Base-by-base conservation (phyloP, 1,139 yeast genomes). In the Saccharomyces hybrid region DNA sequence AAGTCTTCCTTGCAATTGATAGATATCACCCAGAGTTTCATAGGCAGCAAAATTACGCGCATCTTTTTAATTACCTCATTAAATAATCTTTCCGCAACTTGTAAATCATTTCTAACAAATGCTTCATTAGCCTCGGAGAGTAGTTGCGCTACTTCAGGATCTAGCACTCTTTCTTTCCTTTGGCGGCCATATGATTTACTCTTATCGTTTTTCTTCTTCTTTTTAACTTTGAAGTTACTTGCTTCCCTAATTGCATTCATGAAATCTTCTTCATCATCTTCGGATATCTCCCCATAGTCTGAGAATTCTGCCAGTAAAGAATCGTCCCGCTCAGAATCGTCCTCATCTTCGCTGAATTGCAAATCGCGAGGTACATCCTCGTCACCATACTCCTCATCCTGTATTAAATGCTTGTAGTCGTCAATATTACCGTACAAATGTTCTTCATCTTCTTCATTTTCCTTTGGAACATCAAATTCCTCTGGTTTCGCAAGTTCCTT, bases 21-120 rank as follows among this genome's bases (percentile, higher is more conserved):
- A 86, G 48, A 93, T 88, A 62, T 87, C 95, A 49, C 96, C 97
- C 54, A 93, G 73, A 1, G 95, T 81, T 63, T 85, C 87, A 70
- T 88, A 91, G 0, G 98, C 97, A 55, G 84, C 80, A 69, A 83
- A 85, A 61, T 89, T 88, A 59, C 80, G 80, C 9, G 88, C 84
- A 64, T 93, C 97, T 56, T 80, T 59, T 83, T 80, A 60, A 93
- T 83, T 8, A 90, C 95, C 62, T 88, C 91, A 50, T 80, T 77
- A 61, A 85, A 86, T 53, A 82, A 70, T 50, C 79, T 75, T 61
- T 84, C 79, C 0, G 98, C 97, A 2, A 74, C 78, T 46, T 79
- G 83, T 44, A 81, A 77, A 61, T 88, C 85, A 51, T 78, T 79
- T 8, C 78, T 68, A 1, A 86, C 96, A 74, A 84, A 90, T 0